These are phyloP conservation scores for Boletus reticulatus DNA, from an alignment of 768 basidiomycete genomes.

Conservation along the genomic window DNA sequence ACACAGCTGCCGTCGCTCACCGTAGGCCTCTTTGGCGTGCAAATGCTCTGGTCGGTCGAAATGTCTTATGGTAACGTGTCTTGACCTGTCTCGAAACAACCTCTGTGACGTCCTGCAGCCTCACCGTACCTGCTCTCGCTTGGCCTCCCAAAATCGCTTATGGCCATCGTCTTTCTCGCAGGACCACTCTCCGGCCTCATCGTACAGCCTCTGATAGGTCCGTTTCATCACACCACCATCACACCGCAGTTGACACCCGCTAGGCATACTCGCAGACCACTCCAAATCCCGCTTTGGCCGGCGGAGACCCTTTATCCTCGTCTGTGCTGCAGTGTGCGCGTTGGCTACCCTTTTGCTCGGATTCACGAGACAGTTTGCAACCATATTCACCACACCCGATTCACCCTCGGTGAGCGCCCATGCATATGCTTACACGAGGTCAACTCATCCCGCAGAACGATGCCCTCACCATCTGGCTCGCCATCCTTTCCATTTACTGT, in stretches of 20 bases:
- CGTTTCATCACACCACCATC: background rate
- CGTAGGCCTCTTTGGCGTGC: constrained; percentile 77
- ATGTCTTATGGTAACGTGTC: constrained; percentile 75
- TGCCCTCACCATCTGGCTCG: constrained; percentile 69
- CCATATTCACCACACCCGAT: background rate
- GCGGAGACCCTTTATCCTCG: constrained; percentile 82
- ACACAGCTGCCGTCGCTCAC: constrained; percentile 68
- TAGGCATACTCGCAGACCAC: constrained; percentile 74
- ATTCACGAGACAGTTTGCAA: constrained; percentile 3
- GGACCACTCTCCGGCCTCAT: constrained; percentile 89
- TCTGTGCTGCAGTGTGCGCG: constrained; percentile 63
- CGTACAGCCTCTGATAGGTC: constrained; percentile 88
- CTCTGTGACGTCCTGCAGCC: constrained; percentile 35
- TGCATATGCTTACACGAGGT: background rate
- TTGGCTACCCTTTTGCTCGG: constrained; percentile 39
- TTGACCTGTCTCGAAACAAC: background rate
- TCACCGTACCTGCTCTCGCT: constrained; percentile 89
- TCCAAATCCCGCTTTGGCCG: constrained; percentile 83
- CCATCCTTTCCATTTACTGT: constrained; percentile 65
- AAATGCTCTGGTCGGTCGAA: constrained; percentile 91
- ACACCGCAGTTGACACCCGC: background rate
- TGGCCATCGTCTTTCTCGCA: constrained; percentile 91
- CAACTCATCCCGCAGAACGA: constrained; percentile 46
- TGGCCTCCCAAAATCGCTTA: constrained; percentile 80
- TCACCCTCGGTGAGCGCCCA: background rate